Conservation (phyloP, 2,329 filamentous ascomycete genomes). For the Trichoderma semiorbis region DNA sequence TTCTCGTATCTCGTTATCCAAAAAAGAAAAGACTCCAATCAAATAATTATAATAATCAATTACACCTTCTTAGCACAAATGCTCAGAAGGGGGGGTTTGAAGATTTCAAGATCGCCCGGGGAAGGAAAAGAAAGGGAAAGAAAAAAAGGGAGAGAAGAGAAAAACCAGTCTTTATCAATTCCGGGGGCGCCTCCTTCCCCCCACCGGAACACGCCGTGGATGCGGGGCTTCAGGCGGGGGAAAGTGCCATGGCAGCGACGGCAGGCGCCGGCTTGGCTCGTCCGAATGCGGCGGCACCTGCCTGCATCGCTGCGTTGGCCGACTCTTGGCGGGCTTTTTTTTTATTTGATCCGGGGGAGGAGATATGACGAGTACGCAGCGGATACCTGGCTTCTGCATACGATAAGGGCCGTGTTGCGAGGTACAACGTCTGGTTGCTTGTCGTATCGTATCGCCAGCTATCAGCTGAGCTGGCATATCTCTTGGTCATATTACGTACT, state of each 20-base stretch:
- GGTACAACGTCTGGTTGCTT: neutral
- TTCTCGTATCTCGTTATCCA: neutral
- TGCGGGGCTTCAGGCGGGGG: slow-evolving; percentile 6
- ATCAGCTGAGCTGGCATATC: neutral
- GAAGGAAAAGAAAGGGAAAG: neutral
- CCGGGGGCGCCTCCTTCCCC: neutral
- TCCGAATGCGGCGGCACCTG: neutral
- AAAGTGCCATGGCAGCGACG: neutral
- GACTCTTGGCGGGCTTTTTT: neutral
- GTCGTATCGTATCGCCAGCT: neutral
- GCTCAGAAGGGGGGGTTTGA: neutral
- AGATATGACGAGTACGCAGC: neutral
- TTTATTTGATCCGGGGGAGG: neutral
- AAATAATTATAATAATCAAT: neutral
- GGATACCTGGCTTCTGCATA: neutral
- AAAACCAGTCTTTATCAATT: neutral
- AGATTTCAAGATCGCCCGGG: neutral
- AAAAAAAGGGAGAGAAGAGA: neutral
- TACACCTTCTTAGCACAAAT: neutral
- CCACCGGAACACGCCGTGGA: slow-evolving; percentile 14
- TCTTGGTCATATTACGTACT: neutral
- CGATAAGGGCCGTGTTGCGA: neutral
- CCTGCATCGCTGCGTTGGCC: neutral
- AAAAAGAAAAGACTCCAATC: neutral
- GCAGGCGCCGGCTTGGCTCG: slow-evolving; percentile 13